Conservation (phyloP, 352 stramenopile species). For the Globisporangium splendens region DNA sequence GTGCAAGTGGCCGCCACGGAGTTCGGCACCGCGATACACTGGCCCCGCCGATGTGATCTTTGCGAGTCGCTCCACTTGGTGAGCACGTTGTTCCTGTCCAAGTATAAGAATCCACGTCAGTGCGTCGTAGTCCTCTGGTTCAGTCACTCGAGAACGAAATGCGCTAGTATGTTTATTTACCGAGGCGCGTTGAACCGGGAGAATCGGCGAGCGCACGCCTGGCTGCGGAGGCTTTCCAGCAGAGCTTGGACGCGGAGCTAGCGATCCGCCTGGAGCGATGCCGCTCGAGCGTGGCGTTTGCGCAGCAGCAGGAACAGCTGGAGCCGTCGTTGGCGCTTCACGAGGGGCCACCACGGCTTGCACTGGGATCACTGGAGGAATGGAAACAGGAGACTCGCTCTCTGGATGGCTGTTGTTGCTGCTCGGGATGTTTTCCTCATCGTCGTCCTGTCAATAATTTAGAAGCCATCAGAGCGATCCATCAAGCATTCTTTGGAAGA, state of each 20-base stretch:
- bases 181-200: constrained; percentile 34
- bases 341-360: constrained; percentile 1
- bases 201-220: constrained; percentile 28
- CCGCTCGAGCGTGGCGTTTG: constrained; percentile 1
- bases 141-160: background rate
- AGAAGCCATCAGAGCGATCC: too few relatives aligned
- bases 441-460: constrained; percentile 2
- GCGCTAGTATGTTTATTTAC: constrained; percentile 4
- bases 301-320: background rate
- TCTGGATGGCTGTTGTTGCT: constrained; percentile 2
- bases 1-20: constrained; percentile 14
- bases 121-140: background rate
- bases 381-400: background rate
- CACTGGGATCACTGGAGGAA: constrained; percentile 2
- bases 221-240: constrained; percentile 2
- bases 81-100: constrained; percentile 13
- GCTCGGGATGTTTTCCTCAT: constrained; percentile 3
- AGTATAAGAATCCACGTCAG: background rate
- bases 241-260: constrained; percentile 11
- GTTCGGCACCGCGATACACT: constrained; percentile 25
- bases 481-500: too few relatives aligned
- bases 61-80: constrained; percentile 43
- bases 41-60: constrained; percentile 57
- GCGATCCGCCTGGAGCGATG: constrained; percentile 14
- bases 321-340: background rate